Base-by-base conservation (phyloP, 2,329 filamentous ascomycete genomes). In the Aspergillus luchuensis region DNA sequence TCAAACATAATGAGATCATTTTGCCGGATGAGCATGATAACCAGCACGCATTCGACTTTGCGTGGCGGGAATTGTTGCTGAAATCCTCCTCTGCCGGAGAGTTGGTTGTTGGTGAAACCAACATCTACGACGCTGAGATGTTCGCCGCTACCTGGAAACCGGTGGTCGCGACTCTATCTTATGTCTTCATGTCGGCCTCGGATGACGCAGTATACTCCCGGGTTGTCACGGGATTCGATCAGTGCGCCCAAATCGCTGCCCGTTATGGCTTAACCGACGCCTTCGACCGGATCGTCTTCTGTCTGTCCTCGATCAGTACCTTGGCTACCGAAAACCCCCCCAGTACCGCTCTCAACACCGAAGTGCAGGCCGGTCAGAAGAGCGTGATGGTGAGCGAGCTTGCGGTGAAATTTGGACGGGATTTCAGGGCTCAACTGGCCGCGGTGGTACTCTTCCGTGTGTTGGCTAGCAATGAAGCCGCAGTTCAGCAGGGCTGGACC, bases 381-480 rank as follows among this genome's bases (percentile, higher is more conserved):
- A 95, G 89, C 71, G 92, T 99, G 59, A 99, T 99, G 95, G 96
- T 99, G 67, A 98, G 94, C 74, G 94, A 98, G 80, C 87, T 97
- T 64, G 94, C 96, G 49, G 95, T 99, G 62, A 93, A 96, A 72
- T 92, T 99, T 71, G 95, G 95, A 43, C 85, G 94, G 66, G 92
- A 99, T 74, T 94, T 96, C 77, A 89, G 93, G 72, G 94, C 94
- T 39, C 94, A 99, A 74, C 82, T 99, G 57, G 94, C 95, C 6
- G 97, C 92, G 7, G 87, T 98, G 56, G 91, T 99, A n/a, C 82
- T 99, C 28, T 99, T 99, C 83, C 87, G 92, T 41, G 91, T 99
- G 21, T 87, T 98, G 56, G 90, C 89, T 58, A 91, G 91, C 43
- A 96, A 91, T 69, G 95, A 98, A 77, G 80, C 84, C 52, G 83